Evolutionary conservation across 495 filamentous ascomycete species (phyloP).

Genomic region (Barbatosphaeria neglecta): DNA sequence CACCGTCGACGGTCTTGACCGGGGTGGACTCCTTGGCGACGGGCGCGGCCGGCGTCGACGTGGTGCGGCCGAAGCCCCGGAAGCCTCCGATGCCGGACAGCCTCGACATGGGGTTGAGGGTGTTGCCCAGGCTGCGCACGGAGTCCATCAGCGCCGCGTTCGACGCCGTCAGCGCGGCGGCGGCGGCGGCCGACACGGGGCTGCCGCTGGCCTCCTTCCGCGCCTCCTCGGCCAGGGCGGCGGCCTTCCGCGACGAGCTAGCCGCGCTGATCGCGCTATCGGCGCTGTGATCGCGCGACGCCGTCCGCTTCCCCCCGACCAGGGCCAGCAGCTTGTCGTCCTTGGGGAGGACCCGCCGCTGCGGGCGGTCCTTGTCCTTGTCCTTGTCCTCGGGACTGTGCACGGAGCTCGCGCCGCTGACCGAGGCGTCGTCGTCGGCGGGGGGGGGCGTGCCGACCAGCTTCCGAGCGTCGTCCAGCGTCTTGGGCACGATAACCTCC

Average conservation of each 20-base stretch:
- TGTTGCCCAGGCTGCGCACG: slow-evolving; percentile 71
- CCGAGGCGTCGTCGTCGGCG: slow-evolving; percentile 40
- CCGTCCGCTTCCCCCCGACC: slow-evolving; percentile 45
- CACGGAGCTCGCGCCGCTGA: slow-evolving; percentile 32
- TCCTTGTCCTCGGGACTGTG: slow-evolving; percentile 27
- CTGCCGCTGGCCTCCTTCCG: slow-evolving; percentile 19
- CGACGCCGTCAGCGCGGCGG: slow-evolving; percentile 26
- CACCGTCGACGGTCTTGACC: slow-evolving; percentile 26
- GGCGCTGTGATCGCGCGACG: slow-evolving; percentile 57
- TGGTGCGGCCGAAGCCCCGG: slow-evolving; percentile 58
- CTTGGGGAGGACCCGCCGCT: slow-evolving; percentile 17
- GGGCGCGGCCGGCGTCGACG: slow-evolving; percentile 13
- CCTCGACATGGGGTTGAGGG: slow-evolving; percentile 74
- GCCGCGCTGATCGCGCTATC: slow-evolving; percentile 56
- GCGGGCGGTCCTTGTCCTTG: slow-evolving; percentile 10
- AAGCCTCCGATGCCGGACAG: slow-evolving; percentile 59
- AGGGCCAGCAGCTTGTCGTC: slow-evolving; percentile 52
- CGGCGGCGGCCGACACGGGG: slow-evolving; percentile 8
- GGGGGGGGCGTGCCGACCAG: slow-evolving; percentile 62
- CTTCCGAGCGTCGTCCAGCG: slow-evolving; percentile 81
- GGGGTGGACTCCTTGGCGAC: slow-evolving; percentile 12
- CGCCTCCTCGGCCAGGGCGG: slow-evolving; percentile 30
- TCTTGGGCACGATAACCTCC: slow-evolving; percentile 59
- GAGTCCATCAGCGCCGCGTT: slow-evolving; percentile 60
- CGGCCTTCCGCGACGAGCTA: slow-evolving; percentile 30